phyloP scores from a whole-genome alignment of 805 yeast species.

The Metschnikowia shivogae region DNA sequence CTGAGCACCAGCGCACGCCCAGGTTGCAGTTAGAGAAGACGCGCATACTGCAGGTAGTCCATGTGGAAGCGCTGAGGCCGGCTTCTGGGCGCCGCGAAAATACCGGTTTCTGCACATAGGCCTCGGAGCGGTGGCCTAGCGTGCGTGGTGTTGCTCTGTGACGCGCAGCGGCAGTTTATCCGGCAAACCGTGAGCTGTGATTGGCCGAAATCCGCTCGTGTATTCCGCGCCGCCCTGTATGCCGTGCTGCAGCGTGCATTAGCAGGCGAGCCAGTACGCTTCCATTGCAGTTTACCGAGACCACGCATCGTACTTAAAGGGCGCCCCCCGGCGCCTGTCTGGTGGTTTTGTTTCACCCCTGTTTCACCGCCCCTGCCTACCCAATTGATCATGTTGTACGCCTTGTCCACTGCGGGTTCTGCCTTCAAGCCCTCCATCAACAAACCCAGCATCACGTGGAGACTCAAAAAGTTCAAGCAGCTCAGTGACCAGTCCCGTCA shows the following conservation, averaged over 20 bases:
- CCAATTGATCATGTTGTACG: conserved; percentile 20
- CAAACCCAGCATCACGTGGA: conserved; percentile 32
- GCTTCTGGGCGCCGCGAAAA: background rate
- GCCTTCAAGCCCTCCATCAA: conserved; percentile 35
- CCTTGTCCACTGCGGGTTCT: conserved; percentile 35
- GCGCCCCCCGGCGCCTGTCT: background rate
- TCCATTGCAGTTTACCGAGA: conserved; percentile 1
- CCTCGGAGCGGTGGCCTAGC: background rate
- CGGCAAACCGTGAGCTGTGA: background rate
- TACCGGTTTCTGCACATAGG: background rate
- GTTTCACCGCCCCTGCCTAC: background rate
- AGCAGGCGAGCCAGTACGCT: conserved; percentile 4
- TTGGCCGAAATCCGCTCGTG: background rate
- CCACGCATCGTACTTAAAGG: background rate
- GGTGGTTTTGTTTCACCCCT: too few relatives aligned
- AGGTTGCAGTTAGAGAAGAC: background rate
- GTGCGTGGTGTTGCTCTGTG: background rate
- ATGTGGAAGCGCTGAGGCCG: background rate
- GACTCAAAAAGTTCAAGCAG: conserved; percentile 34
- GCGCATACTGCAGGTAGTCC: background rate
- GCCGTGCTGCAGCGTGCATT: conserved; percentile 1
- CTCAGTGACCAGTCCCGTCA: conserved; percentile 12
- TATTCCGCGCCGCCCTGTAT: background rate
- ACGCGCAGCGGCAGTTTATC: background rate
- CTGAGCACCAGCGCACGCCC: too few relatives aligned